Conservation (phyloP, 805 yeast species). For the Saccharomyces eubayanus region DNA sequence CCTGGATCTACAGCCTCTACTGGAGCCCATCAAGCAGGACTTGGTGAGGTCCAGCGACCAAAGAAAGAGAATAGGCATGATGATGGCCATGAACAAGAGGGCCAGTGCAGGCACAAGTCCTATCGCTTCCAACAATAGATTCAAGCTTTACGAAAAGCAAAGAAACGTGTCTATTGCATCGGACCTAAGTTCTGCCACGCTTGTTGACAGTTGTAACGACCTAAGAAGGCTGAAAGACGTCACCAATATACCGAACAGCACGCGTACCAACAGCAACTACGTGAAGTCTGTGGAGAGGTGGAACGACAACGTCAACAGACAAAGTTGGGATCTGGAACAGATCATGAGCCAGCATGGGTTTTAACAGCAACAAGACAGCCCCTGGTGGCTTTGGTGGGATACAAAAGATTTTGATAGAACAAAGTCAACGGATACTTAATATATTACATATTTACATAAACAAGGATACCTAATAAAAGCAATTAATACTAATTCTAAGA, state of each 20-base stretch:
- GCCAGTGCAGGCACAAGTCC: conserved; percentile 4
- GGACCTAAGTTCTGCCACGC: conserved; percentile 15
- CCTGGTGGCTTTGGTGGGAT: neutral
- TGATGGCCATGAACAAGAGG: conserved; percentile 1
- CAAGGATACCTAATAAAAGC: neutral
- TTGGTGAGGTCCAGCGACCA: conserved; percentile 25
- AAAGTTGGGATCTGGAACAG: conserved; percentile 11
- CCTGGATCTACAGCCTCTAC: conserved; percentile 59
- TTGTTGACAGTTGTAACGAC: conserved; percentile 6
- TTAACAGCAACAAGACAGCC: neutral
- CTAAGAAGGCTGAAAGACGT: neutral
- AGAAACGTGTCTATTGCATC: conserved; percentile 18
- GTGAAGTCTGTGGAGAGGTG: neutral
- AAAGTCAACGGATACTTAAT: neutral
- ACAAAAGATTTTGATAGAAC: neutral
- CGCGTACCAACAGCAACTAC: neutral
- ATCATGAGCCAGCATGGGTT: conserved; percentile 11
- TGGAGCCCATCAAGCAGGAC: conserved; percentile 60
- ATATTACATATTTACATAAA: neutral
- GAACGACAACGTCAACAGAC: neutral
- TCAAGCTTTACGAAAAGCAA: conserved; percentile 14
- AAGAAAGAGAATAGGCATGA: conserved; percentile 9
- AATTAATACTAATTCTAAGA: neutral
- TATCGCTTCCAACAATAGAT: conserved; percentile 2
- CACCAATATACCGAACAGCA: neutral